A percentile compares a stretch with the other conserved stretches of the same genome.
Evolutionary conservation across 805 yeast species (phyloP).

Genomic region (Lipomyces japonicus): DNA sequence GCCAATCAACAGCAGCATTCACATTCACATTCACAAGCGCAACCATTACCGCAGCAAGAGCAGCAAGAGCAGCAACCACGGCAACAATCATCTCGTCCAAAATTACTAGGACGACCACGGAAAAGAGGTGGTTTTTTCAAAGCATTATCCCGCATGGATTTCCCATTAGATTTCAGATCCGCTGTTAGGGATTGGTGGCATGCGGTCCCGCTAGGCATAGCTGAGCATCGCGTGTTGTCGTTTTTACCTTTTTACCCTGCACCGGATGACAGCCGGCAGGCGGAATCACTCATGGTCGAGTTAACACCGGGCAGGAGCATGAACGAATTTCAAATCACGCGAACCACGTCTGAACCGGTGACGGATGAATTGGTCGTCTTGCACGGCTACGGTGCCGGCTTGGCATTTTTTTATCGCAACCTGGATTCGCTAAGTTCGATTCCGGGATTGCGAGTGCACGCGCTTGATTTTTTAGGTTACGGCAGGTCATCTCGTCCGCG

Average conservation of each 20-base stretch:
- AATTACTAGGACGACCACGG: too few relatives aligned
- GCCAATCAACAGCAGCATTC: neutral
- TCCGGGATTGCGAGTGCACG: conserved; percentile 67
- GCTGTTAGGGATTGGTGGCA: conserved; percentile 46
- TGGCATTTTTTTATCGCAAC: conserved; percentile 75
- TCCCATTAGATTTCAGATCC: conserved; percentile 40
- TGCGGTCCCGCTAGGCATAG: conserved; percentile 37
- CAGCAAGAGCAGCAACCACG: too few relatives aligned
- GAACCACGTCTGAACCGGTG: conserved; percentile 20
- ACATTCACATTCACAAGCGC: too few relatives aligned
- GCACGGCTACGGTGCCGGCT: conserved; percentile 93
- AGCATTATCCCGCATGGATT: conserved; percentile 21
- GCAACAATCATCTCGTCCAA: too few relatives aligned
- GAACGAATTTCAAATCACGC: conserved; percentile 66
- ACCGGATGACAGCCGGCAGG: conserved; percentile 31
- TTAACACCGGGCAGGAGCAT: conserved; percentile 51
- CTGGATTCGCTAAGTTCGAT: conserved; percentile 46
- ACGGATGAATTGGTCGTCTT: conserved; percentile 61
- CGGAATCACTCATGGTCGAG: conserved; percentile 50
- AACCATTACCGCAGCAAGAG: too few relatives aligned
- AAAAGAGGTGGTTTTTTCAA: conserved; percentile 6
- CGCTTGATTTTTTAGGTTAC: conserved; percentile 84
- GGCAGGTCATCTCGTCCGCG: conserved; percentile 83
- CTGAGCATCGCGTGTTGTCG: conserved; percentile 53
- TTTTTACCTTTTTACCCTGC: conserved; percentile 48